A percentile compares a stretch with the other conserved stretches of the same genome.
Evolutionary conservation across 352 stramenopile species (phyloP).

Genomic region (Globisporangium paroecandrum): DNA sequence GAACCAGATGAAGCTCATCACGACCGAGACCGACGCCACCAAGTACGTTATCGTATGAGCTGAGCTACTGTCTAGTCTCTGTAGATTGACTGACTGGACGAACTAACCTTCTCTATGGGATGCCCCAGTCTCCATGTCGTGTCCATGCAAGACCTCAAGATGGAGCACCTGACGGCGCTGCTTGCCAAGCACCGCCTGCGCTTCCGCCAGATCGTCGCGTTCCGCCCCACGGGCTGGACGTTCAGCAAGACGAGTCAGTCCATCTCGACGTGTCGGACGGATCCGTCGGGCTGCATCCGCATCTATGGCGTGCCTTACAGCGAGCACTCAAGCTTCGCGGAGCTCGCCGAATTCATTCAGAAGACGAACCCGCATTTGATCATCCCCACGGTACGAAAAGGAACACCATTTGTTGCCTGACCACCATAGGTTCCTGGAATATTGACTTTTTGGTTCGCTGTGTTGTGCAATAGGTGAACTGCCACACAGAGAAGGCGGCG

Average conservation of each 20-base stretch:
- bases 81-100: conserved; percentile 8
- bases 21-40: conserved; percentile 65
- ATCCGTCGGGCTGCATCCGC: conserved; percentile 76
- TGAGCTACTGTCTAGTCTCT: background rate
- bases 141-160: conserved; percentile 90
- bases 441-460: background rate
- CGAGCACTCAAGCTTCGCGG: conserved; percentile 95
- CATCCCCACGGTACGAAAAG: conserved; percentile 83
- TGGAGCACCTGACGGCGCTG: conserved; percentile 82
- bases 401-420: too few relatives aligned
- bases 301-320: conserved; percentile 96
- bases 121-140: conserved; percentile 87
- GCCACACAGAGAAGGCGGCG: conserved; percentile 49
- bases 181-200: conserved; percentile 63
- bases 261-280: conserved; percentile 71
- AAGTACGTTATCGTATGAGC: conserved; percentile 39
- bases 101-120: background rate
- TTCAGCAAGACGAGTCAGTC: conserved; percentile 55
- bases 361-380: conserved; percentile 85
- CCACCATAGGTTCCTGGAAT: too few relatives aligned
- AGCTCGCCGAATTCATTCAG: conserved; percentile 92
- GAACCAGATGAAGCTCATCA: conserved; percentile 83
- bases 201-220: conserved; percentile 88
- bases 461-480: conserved; percentile 54
- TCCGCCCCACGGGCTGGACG: conserved; percentile 94